Base-by-base conservation (phyloP, 2,329 filamentous ascomycete species). In the Hypoxylon sp. region DNA sequence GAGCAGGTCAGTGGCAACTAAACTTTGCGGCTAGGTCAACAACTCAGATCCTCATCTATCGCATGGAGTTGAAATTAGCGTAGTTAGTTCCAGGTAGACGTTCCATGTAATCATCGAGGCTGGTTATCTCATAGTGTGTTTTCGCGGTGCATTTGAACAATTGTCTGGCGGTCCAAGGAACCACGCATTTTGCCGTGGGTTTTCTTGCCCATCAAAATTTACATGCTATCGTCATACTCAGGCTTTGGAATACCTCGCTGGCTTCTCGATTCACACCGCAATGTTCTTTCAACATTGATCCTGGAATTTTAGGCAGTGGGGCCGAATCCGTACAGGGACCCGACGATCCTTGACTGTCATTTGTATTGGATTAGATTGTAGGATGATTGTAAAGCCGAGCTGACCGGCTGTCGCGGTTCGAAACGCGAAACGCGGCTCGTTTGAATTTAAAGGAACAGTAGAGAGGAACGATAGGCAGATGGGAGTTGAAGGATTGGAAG, bases 401-500 rank as follows among this genome's bases (percentile, higher is more conserved):
- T 13, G 17, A 19, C 17, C 32, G 21, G 25, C 17, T 23, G 38
- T 25, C 5, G 21, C 19, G 34, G 9, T 32, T 19, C 28, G 19
- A 14, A 28, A 34, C 13, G 51, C 51, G 14, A 34, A 17, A 34
- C 9, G 32, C 32, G 14, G 25, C 11, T n/a, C 34, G 6, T 10
- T 5, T 13, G 13, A 49, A 5, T 28, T 6, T 14, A 10, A 43
- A 11, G 3, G 7, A 49, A 17, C 6, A 43, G n/a, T 2, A 11
- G 32, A 49, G 14, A 32, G n/a, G n/a, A 45, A 41, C 21, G 19
- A 19, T 41, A 49, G n/a, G 17, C 34, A 28, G 25, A 23, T 17
- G 5, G 21, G 7, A 49, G 23, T 45, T 21, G n/a, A 45, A 52
- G 25, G n/a, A 25, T 32, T 43, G 17, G 46, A 63, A 57, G 53